These are phyloP conservation scores for Arabidopsis suecica DNA, from an alignment of 345 rosid genomes.

Conservation along the genomic window DNA sequence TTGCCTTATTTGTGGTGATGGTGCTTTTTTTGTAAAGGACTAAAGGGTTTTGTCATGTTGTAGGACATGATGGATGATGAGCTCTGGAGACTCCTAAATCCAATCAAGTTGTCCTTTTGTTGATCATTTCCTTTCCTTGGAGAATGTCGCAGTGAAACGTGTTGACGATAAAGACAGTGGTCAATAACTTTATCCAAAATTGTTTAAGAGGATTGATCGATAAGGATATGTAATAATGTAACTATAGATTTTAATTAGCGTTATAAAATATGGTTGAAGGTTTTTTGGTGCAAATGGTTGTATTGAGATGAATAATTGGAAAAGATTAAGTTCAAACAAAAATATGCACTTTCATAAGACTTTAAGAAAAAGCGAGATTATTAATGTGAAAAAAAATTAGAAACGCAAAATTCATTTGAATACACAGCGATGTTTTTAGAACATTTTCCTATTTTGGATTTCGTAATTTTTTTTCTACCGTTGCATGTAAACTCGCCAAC, in stretches of 20 bases:
- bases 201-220: too few relatives aligned
- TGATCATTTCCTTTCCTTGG: neutral
- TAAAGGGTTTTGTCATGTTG: slow-evolving; percentile 13
- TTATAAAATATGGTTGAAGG: too few relatives aligned
- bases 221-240: too few relatives aligned
- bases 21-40: neutral
- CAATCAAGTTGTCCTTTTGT: slow-evolving; percentile 24
- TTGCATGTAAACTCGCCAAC: slow-evolving; percentile 2
- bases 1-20: slow-evolving; percentile 20
- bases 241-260: too few relatives aligned
- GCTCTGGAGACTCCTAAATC: neutral
- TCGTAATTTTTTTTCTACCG: neutral
- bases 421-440: neutral
- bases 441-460: neutral
- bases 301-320: too few relatives aligned
- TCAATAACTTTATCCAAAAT: neutral
- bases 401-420: neutral
- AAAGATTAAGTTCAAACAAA: too few relatives aligned
- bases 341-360: too few relatives aligned
- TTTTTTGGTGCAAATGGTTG: neutral
- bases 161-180: neutral
- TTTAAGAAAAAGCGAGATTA: too few relatives aligned
- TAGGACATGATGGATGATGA: neutral
- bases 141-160: slow-evolving; percentile 22
- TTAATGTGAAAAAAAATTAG: too few relatives aligned